These are phyloP conservation scores for Wolfiporia cocos DNA, from an alignment of 1,284 basidiomycete genomes.

Conservation along the genomic window DNA sequence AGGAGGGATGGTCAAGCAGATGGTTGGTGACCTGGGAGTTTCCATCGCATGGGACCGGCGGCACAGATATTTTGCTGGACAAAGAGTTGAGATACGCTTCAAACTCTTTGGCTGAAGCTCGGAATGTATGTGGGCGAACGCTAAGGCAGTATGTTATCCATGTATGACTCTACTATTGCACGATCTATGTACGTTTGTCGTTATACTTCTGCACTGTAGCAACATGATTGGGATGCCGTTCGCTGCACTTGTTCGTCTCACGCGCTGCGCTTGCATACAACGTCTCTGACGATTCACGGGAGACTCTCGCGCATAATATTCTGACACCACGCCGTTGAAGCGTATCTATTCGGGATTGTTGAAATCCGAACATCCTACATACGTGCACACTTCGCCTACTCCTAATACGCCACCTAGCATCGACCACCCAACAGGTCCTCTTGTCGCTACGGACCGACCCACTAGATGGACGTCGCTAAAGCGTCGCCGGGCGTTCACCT, in stretches of 20 bases:
- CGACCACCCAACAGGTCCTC: constrained; percentile 8
- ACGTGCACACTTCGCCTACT: constrained; percentile 9
- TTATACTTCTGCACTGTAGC: no score
- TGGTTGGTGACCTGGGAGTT: constrained; percentile 47
- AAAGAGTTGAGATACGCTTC: constrained; percentile 45
- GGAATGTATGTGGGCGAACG: no score
- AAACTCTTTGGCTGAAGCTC: constrained; percentile 35
- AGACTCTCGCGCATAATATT: constrained; percentile 8
- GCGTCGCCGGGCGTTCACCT: constrained; percentile 3
- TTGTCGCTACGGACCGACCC: constrained; percentile 8
- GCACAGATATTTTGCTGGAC: constrained; percentile 43
- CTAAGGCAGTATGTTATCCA: no score
- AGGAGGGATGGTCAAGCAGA: constrained; percentile 25
- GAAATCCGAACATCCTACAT: constrained; percentile 24
- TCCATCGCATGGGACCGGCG: constrained; percentile 43
- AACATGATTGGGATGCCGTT: not conserved
- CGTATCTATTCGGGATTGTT: constrained; percentile 27
- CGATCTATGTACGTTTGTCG: no score
- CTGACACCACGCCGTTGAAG: constrained; percentile 23
- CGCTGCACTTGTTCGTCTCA: not conserved
- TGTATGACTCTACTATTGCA: no score
- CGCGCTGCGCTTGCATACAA: not conserved
- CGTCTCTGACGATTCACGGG: not conserved
- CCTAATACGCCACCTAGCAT: constrained; percentile 10
- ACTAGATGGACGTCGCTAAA: constrained; percentile 2